Evolutionary conservation across 1,139 yeast species (phyloP), one percentile per base, ranked within the genome.

Genomic region (Candida gigantensis): DNA sequence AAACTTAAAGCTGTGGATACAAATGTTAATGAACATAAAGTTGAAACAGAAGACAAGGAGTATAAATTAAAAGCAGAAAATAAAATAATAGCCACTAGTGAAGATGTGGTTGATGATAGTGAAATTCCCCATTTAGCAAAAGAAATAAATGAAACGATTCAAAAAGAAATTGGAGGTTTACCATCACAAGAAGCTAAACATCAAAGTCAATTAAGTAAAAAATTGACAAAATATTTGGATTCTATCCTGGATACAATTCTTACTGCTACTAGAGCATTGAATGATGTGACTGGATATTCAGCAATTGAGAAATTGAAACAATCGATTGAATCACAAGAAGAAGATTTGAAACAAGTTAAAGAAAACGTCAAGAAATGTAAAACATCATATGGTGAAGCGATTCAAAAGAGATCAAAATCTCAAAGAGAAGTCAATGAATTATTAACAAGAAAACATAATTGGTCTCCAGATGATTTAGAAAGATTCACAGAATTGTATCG

Each of bases 211-310:
- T 13, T 50, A 9, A 44, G 65, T 18, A 61, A 57, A 35, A 69
- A 68, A 51, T 46, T 84, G 27, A 79, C 72, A 24, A 52, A 59
- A 13, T 77, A 78, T 50, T 65, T 84, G 43, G 86, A 81, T 45
- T 77, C 83, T 6, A 56, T 85, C 23, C 89, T 81, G 48, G 79
- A 76, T 17, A 74, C 88, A 1, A 65, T 84, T 2, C 74, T 82
- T 43, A 74, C 81, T 0, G 90, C 92, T 0, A 82, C 94, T 0
- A 70, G 79, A 41, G 77, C 90, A 1, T 65, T 92, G 30, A 94
- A 94, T 54, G 96, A 90, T 52, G 82, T 89, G 8, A 92, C 98
- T 0, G 99, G 98, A 0, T 94, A 94, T 57, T 75, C 92, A 0
- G 72, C 84, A 9, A 87, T 94, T 41, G 96, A 87, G 51, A 66